Evolutionary conservation across 192 early-diverging fungal genomes (phyloP), one percentile per base, ranked within the genome.

Genomic region (Geosiphon pyriformis): DNA sequence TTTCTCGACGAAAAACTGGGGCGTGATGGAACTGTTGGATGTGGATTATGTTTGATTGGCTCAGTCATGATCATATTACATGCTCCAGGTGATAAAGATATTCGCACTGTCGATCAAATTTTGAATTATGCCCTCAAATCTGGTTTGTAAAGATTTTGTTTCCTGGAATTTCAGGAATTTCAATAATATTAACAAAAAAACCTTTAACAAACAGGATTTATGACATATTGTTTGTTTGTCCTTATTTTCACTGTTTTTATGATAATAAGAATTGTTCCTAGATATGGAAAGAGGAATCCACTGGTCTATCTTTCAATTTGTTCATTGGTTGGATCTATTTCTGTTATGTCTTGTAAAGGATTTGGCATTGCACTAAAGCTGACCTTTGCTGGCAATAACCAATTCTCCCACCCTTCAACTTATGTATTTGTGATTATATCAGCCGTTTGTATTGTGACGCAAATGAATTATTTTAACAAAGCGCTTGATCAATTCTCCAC

Each of bases 391-490:
- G 93, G 94, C 52, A 82, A 88, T 69, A 98, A 93, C 77, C 94
- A 98, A 79, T 86, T 98, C 54, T 83, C 86, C 25, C 89, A 96
- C 65, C 79, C 90, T 7, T 93, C 92, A 49, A 95, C 94, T 7
- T 98, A 92, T 67, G 81, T 92, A 22, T 95, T 98, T 76, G 87
- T 84, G 20, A 74, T 88, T 31, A 82, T 91, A 26, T 91, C 94
- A 26, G 76, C 75, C 2, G 73, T 87, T 2, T 94, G 90, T 71
- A 94, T 93, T 59, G 76, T 96, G n/a, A 88, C 89, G 31, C 95
- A 98, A 79, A 92, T 96, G 87, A 98, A 98, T 76, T 98, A 96
- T 76, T 94, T 98, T 65, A 98, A 98, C 82, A 98, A 96, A 79
- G 93, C 95, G 20, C 77, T 98, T 30, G 93, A 92, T 68, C 76